These are phyloP conservation scores for Penicillium cataractarum DNA, from an alignment of 495 filamentous ascomycete genomes.

Conservation along the genomic window DNA sequence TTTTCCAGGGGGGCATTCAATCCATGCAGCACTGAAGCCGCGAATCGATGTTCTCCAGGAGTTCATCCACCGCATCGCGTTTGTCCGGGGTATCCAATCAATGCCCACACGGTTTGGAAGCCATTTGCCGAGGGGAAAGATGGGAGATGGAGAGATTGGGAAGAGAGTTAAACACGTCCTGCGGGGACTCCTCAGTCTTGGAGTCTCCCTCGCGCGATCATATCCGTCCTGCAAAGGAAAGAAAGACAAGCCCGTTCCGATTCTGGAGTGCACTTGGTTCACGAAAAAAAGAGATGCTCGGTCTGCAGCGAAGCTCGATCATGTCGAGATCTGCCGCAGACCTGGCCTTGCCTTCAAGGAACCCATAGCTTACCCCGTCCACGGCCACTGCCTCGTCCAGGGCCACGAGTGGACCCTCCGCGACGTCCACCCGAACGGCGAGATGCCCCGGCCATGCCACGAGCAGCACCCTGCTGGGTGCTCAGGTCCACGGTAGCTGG, in stretches of 20 bases:
- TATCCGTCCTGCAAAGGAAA: conserved; percentile 25
- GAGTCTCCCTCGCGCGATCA: conserved; percentile 16
- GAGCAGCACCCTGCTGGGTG: conserved; percentile 42
- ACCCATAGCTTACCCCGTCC: conserved; percentile 59
- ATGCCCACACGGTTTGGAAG: conserved; percentile 14
- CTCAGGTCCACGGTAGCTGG: conserved; percentile 40
- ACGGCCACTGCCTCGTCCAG: conserved; percentile 41
- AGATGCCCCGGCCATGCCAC: conserved; percentile 42
- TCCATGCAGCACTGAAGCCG: conserved; percentile 22
- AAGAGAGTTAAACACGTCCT: conserved; percentile 22
- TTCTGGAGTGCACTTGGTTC: conserved; percentile 26
- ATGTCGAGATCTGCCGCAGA: conserved; percentile 26
- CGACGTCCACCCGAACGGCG: conserved; percentile 42
- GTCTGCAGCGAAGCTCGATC: conserved; percentile 27
- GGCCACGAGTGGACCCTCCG: conserved; percentile 35
- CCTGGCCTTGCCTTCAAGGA: conserved; percentile 43
- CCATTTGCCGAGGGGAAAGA: conserved; percentile 14
- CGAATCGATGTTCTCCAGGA: conserved; percentile 52
- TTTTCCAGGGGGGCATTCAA: conserved; percentile 16
- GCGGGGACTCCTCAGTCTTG: conserved; percentile 18
- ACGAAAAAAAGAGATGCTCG: conserved; percentile 18
- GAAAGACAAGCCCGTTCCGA: conserved; percentile 26
- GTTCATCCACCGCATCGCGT: conserved; percentile 43
- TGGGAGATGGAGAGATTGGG: conserved; percentile 5
- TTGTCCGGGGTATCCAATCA: conserved; percentile 13